Evolutionary conservation across 2,329 filamentous ascomycete species (phyloP).

Genomic region (Cladosporium velox): DNA sequence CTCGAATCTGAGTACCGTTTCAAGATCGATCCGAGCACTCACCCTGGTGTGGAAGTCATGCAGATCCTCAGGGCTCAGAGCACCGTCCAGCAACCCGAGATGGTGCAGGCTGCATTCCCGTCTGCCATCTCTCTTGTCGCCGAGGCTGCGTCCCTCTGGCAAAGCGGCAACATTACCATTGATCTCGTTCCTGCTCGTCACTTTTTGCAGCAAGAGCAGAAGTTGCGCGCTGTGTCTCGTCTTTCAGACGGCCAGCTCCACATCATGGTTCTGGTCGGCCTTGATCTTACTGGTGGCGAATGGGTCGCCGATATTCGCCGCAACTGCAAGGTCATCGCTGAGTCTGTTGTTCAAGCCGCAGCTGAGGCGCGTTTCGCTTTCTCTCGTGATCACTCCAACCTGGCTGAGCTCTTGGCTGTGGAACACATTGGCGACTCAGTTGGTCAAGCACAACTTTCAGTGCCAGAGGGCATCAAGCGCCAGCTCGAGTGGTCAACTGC

Average conservation of each 20-base stretch:
- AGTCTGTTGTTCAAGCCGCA: conserved; percentile 23
- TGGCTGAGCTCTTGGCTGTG: conserved; percentile 22
- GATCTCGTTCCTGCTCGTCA: conserved; percentile 24
- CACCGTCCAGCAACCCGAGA: conserved; percentile 38
- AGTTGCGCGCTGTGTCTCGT: conserved; percentile 22
- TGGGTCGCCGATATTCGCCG: conserved; percentile 24
- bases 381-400: conserved; percentile 22
- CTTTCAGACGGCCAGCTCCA: conserved; percentile 21
- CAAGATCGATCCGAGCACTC: conserved; percentile 42
- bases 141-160: conserved; percentile 38
- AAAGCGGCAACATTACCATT: conserved; percentile 25
- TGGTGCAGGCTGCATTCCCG: conserved; percentile 50
- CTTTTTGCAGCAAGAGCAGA: conserved; percentile 23
- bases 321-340: conserved; percentile 28
- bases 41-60: conserved; percentile 50
- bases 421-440: neutral
- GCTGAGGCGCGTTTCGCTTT: conserved; percentile 22
- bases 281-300: conserved; percentile 21
- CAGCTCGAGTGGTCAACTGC: conserved; percentile 36
- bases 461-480: conserved; percentile 24
- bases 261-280: conserved; percentile 26
- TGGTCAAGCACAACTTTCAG: conserved; percentile 2
- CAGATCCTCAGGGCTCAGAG: conserved; percentile 42
- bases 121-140: conserved; percentile 40
- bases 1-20: conserved; percentile 47